These are phyloP conservation scores for Trichothecium roseum DNA, from an alignment of 2,329 filamentous ascomycete species.

Conservation along the genomic window DNA sequence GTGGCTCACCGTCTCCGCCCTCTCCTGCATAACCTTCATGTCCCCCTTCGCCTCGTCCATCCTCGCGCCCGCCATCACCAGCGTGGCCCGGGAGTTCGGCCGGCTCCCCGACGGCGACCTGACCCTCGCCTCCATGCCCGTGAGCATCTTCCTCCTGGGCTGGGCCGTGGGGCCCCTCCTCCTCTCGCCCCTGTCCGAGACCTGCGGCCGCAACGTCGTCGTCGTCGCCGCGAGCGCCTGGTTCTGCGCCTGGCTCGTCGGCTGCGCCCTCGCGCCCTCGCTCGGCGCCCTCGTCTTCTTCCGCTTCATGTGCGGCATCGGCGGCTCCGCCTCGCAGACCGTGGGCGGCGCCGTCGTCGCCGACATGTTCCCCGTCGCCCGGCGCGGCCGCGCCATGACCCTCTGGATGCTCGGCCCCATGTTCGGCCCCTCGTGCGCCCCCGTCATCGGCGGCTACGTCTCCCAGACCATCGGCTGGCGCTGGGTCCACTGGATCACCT, in stretches of 20 bases:
- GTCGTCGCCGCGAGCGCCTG: slow-evolving; percentile 46
- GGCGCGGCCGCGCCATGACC: slow-evolving; percentile 37
- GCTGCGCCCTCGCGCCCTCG: slow-evolving; percentile 48
- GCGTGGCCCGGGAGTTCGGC: slow-evolving; percentile 26
- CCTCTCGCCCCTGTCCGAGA: slow-evolving; percentile 49
- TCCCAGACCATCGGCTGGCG: slow-evolving; percentile 39
- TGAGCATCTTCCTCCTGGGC: slow-evolving; percentile 52
- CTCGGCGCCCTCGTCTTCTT: slow-evolving; percentile 47
- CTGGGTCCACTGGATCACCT: slow-evolving; percentile 41
- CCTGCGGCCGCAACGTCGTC: slow-evolving; percentile 51
- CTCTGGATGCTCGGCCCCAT: slow-evolving; percentile 48
- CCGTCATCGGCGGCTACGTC: slow-evolving; percentile 38
- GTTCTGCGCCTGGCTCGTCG: slow-evolving; percentile 54
- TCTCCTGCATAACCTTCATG: slow-evolving; percentile 53
- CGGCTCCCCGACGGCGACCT: neutral
- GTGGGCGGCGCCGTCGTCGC: slow-evolving; percentile 44
- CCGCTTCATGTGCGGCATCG: slow-evolving; percentile 47
- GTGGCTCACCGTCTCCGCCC: slow-evolving; percentile 45
- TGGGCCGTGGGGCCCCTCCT: slow-evolving; percentile 48
- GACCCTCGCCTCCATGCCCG: slow-evolving; percentile 37
- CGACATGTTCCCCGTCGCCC: slow-evolving; percentile 38
- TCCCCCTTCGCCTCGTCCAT: slow-evolving; percentile 57
- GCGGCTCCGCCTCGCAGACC: slow-evolving; percentile 44
- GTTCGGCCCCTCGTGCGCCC: slow-evolving; percentile 39
- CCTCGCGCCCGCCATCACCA: slow-evolving; percentile 35